Base-by-base conservation (phyloP, 164 flowering plant genomes). In the Hamamelis virginiana region DNA sequence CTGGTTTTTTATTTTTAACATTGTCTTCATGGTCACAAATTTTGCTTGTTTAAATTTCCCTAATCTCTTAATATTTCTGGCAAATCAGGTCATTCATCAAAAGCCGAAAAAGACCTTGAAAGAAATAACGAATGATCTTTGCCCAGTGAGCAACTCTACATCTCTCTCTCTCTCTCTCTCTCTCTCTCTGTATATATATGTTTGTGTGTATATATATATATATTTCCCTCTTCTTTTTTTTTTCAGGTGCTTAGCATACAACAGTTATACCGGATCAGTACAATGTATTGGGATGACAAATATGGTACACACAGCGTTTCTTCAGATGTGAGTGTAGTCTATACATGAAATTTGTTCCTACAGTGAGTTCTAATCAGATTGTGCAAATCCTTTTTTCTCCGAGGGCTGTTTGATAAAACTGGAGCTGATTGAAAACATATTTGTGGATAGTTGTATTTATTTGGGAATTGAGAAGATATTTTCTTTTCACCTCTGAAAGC, bases 211-310 rank as follows among this genome's bases (percentile, higher is more conserved):
- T 33, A 6, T 33, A 6, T 33, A 6, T 6, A 33, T 33, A 6
- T 33, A 33, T 47, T n/a, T 47, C 8, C 12, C 51, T 28, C 9
- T 52, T 52, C 23, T 57, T 48, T 61, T 44, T 57, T 66, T 38
- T 76, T 70, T 63, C 91, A 92, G 99, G 90, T 88, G 28, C 94
- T 95, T 33, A 95, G 98, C 87, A 89, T 95, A 65, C 98, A 91
- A 15, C 99, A 95, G 74, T 55, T 92, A 59, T 95, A 95, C 78
- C 85, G 99, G 72, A 91, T 95, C 75, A 93, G 99, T 71, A 95
- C 99, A 21, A 95, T 95, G 99, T 95, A 91, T 75, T 95, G 98
- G 96, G 98, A 95, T 80, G 98, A 95, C 89, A 95, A 92, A 76
- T 95, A 95, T 71, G 99, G 99, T 53, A 95, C 99, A 16, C 99